Evolutionary conservation across 495 filamentous ascomycete species (phyloP).

Genomic region (Arthonia radiata): DNA sequence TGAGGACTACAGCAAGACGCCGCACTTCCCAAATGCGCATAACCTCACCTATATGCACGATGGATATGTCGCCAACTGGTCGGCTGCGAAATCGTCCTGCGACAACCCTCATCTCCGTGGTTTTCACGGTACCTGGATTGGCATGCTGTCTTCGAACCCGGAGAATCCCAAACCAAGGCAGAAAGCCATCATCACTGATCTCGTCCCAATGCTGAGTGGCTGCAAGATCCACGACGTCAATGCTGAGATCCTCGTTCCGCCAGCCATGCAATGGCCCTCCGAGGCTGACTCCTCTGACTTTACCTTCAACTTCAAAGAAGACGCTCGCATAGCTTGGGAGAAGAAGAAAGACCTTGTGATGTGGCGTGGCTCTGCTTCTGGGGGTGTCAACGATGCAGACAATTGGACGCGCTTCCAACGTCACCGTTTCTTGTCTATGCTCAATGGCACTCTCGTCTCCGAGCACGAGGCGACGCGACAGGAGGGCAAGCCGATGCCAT

Average conservation of each 20-base stretch:
- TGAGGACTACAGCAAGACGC: too few relatives aligned
- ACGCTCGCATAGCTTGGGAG: neutral
- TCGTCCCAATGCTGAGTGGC: neutral
- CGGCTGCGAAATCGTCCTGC: neutral
- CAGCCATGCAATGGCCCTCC: neutral
- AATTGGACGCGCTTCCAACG: neutral
- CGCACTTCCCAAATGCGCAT: too few relatives aligned
- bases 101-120: neutral
- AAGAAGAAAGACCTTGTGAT: neutral
- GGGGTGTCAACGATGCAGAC: neutral
- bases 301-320: neutral
- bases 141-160: neutral
- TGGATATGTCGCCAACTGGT: neutral
- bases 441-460: neutral
- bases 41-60: conserved; percentile 1
- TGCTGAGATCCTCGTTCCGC: neutral
- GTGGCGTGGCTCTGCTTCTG: neutral
- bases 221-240: neutral
- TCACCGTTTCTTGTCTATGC: neutral
- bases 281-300: neutral
- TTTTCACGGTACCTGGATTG: neutral
- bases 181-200: neutral
- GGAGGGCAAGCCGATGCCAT: neutral
- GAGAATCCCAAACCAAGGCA: neutral
- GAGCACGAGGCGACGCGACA: neutral